These are phyloP conservation scores for Inga oerstediana DNA, from an alignment of 306 rosid genomes.

Conservation along the genomic window DNA sequence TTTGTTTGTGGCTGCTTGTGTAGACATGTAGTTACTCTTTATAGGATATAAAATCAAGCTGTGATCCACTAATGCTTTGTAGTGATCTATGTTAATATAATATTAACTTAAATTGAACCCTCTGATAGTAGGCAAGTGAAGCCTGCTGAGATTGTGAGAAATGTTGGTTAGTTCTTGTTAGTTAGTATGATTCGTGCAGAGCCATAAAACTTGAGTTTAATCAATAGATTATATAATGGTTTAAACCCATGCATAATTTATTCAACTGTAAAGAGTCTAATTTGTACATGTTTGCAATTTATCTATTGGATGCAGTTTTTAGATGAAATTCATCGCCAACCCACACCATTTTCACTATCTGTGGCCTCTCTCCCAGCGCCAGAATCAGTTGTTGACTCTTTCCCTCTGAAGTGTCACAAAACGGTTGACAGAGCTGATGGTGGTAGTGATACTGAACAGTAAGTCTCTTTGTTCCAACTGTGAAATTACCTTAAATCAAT, in stretches of 20 bases:
- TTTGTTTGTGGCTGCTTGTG: neutral
- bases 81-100: neutral
- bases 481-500: neutral
- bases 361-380: constrained; percentile 91
- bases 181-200: constrained; percentile 18
- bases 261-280: constrained; percentile 14
- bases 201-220: constrained; percentile 13
- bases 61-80: constrained; percentile 13
- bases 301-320: constrained; percentile 61
- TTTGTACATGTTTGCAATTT: constrained; percentile 11
- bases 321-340: constrained; percentile 93
- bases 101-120: neutral
- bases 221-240: constrained; percentile 3
- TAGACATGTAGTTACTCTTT: neutral
- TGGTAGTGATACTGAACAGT: constrained; percentile 68
- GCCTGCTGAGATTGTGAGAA: constrained; percentile 12
- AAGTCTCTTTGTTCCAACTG: constrained; percentile 38
- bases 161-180: neutral
- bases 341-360: constrained; percentile 70
- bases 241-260: neutral
- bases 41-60: constrained; percentile 3
- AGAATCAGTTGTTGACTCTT: constrained; percentile 81
- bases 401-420: constrained; percentile 76
- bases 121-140: neutral
- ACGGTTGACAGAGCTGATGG: constrained; percentile 49